Percentiles rank a stretch among this genome's conserved stretches.
Evolutionary conservation across 805 yeast genomes (phyloP).

Genomic region (Jamesozyma lodderae): DNA sequence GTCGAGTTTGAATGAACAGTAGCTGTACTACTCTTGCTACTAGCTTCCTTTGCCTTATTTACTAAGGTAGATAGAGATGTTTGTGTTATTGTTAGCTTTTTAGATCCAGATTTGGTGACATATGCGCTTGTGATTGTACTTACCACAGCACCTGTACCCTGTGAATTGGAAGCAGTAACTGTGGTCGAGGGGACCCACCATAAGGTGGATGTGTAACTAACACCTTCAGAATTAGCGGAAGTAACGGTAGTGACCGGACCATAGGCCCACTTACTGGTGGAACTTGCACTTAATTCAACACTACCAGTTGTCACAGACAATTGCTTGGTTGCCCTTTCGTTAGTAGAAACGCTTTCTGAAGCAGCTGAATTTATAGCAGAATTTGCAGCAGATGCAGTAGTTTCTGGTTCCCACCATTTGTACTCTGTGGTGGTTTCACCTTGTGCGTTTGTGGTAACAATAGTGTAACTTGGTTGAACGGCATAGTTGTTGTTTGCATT

Average conservation of each 20-base stretch:
- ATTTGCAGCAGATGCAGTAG: not conserved
- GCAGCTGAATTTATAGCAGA: not conserved
- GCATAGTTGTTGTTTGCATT: constrained; percentile 6
- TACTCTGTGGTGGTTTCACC: constrained; percentile 15
- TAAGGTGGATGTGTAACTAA: constrained; percentile 19
- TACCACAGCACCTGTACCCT: constrained; percentile 1
- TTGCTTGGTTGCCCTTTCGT: too few relatives aligned
- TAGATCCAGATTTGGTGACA: constrained; percentile 1
- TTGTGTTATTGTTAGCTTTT: not conserved
- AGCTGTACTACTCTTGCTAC: constrained; percentile 3
- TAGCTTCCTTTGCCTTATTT: not conserved
- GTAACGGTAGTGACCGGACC: constrained; percentile 18
- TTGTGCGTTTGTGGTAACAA: constrained; percentile 13
- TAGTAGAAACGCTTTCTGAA: not conserved
- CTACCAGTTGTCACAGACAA: not conserved
- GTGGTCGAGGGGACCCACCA: constrained; percentile 26
- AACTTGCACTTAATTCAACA: not conserved
- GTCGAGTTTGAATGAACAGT: constrained; percentile 11
- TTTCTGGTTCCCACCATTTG: constrained; percentile 13
- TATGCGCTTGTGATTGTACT: constrained; percentile 1
- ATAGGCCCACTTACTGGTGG: constrained; percentile 5
- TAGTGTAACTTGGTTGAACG: constrained; percentile 10
- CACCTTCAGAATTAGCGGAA: constrained; percentile 17
- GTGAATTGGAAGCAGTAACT: constrained; percentile 1
- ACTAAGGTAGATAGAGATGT: constrained; percentile 1